phyloP scores from a whole-genome alignment of 2,329 filamentous ascomycete genomes.

The Zymoseptoria pseudotritici region DNA sequence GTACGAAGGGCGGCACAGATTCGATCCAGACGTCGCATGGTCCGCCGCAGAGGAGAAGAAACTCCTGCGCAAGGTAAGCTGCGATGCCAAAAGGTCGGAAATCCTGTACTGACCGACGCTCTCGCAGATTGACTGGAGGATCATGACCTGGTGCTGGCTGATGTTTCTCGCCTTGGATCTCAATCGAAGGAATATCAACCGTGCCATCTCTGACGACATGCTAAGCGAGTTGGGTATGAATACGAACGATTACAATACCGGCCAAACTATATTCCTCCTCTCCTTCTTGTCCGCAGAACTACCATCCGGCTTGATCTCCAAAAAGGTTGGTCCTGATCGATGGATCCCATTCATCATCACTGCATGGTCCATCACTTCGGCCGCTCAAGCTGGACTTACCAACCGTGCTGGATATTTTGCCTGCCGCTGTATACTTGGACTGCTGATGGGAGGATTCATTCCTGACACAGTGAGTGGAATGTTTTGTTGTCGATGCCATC shows the following conservation, averaged over 20 bases:
- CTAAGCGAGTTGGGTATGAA: slow-evolving; percentile 20
- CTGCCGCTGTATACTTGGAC: slow-evolving; percentile 33
- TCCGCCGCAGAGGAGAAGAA: slow-evolving; percentile 37
- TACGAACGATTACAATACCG: slow-evolving; percentile 28
- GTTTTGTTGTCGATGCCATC: background rate
- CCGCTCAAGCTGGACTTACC: slow-evolving; percentile 21
- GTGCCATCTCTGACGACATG: slow-evolving; percentile 24
- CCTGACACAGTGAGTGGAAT: slow-evolving; percentile 46
- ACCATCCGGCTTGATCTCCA: slow-evolving; percentile 41
- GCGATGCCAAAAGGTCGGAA: background rate
- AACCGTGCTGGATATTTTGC: slow-evolving; percentile 31
- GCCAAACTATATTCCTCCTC: slow-evolving; percentile 22
- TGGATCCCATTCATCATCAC: slow-evolving; percentile 38
- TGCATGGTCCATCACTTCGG: slow-evolving; percentile 38
- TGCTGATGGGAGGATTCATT: slow-evolving; percentile 32
- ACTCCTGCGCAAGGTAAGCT: slow-evolving; percentile 19
- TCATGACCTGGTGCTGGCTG: slow-evolving; percentile 23
- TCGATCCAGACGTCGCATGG: slow-evolving; percentile 42
- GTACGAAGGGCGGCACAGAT: slow-evolving; percentile 44
- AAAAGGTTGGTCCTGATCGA: slow-evolving; percentile 39
- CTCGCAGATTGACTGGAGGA: slow-evolving; percentile 16
- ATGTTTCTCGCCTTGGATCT: slow-evolving; percentile 24
- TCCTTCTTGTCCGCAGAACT: slow-evolving; percentile 33
- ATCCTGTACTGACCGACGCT: background rate
- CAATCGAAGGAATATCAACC: slow-evolving; percentile 24